Percentiles rank a stretch among this genome's conserved stretches.
phyloP scores from a whole-genome alignment of 306 rosid species.

The Geum urbanum region DNA sequence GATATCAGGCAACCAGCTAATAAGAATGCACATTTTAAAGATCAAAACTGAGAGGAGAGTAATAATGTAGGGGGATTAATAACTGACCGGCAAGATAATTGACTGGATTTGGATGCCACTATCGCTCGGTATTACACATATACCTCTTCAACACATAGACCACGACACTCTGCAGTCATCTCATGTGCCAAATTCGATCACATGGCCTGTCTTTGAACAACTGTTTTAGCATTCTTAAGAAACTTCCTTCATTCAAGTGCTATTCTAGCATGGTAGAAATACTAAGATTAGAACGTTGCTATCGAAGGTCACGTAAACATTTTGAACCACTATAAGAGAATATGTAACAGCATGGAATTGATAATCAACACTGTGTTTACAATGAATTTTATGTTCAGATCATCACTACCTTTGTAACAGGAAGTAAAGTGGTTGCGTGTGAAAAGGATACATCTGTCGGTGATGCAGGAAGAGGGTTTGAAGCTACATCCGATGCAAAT shows the following conservation, averaged over 20 bases:
- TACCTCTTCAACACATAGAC: constrained; percentile 99
- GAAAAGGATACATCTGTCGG: constrained; percentile 96
- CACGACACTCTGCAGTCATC: constrained; percentile 97
- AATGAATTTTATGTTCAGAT: not conserved
- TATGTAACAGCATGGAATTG: not conserved
- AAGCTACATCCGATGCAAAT: constrained; percentile 75
- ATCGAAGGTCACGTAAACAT: constrained; percentile 22
- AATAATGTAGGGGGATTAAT: no score
- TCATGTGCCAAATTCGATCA: constrained; percentile 98
- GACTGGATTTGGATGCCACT: no score
- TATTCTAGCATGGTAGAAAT: constrained; percentile 76
- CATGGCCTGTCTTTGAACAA: constrained; percentile 90
- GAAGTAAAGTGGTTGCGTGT: constrained; percentile 96
- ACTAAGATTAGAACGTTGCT: constrained; percentile 26
- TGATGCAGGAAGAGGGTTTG: constrained; percentile 88
- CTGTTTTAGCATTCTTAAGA: constrained; percentile 89
- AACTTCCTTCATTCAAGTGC: constrained; percentile 93
- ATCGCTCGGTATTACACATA: constrained; percentile 16
- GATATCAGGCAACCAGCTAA: no score
- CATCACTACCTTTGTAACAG: constrained; percentile 78
- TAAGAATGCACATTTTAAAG: no score
- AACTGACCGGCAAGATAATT: no score
- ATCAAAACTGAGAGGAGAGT: no score
- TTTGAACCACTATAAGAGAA: constrained; percentile 2
- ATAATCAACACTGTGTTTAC: not conserved